phyloP scores from a whole-genome alignment of 371 early-diverging fungal species.

The Haplosporangium sp. region DNA sequence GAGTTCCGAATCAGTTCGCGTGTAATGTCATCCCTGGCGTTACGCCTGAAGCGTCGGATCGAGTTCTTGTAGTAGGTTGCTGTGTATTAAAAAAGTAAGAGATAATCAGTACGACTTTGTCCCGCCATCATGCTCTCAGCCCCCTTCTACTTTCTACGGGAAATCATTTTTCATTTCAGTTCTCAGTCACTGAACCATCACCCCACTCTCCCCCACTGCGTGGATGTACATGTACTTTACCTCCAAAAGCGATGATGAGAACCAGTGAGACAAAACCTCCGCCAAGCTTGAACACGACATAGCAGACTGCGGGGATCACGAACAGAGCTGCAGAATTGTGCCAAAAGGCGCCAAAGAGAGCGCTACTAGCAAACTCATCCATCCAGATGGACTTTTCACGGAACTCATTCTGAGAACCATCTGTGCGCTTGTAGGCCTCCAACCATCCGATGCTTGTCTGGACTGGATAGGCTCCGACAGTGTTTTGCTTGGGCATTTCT shows the following conservation, averaged over 20 bases:
- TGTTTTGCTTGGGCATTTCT: too few relatives aligned
- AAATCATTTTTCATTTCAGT: too few relatives aligned
- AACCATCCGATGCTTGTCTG: conserved; percentile 44
- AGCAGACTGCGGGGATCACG: conserved; percentile 40
- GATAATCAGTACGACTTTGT: not conserved
- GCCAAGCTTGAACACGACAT: conserved; percentile 41
- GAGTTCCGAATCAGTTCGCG: conserved; percentile 65
- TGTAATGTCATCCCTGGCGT: conserved; percentile 74
- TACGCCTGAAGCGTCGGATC: conserved; percentile 68
- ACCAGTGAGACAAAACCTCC: conserved; percentile 50
- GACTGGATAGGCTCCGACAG: conserved; percentile 39
- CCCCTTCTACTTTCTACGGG: not conserved
- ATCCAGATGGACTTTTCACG: conserved; percentile 55
- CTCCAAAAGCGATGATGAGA: conserved; percentile 52
- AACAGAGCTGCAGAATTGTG: conserved; percentile 39
- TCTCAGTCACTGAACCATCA: too few relatives aligned
- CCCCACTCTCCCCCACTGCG: too few relatives aligned
- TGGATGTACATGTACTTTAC: too few relatives aligned
- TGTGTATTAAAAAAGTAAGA: conserved; percentile 15
- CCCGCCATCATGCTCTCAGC: not conserved
- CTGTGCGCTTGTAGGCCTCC: conserved; percentile 47
- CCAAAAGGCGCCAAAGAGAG: conserved; percentile 50
- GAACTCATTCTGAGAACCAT: conserved; percentile 44
- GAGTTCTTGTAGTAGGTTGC: conserved; percentile 78
- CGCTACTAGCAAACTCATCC: conserved; percentile 55